A percentile compares a stretch with the other conserved stretches of the same genome.
These are phyloP conservation scores for Didymella glomerata DNA, from an alignment of 2,329 filamentous ascomycete species.

Conservation along the genomic window DNA sequence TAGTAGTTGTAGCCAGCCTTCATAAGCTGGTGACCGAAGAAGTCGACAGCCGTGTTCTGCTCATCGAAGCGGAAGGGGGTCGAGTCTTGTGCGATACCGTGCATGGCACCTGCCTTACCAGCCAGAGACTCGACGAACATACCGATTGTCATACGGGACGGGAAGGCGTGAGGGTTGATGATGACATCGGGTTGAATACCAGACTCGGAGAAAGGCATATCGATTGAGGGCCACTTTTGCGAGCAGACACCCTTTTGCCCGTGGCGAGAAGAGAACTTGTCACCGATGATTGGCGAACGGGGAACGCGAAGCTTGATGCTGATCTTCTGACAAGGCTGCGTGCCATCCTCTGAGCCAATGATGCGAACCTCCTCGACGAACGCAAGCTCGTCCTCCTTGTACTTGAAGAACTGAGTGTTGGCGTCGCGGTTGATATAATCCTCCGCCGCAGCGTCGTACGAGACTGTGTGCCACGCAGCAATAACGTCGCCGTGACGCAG, in stretches of 20 bases:
- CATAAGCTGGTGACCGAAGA: slow-evolving; percentile 94
- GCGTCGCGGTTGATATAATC: slow-evolving; percentile 86
- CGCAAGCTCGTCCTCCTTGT: slow-evolving; percentile 88
- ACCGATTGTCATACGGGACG: slow-evolving; percentile 98
- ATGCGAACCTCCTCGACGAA: slow-evolving; percentile 94
- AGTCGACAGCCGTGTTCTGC: slow-evolving; percentile 88
- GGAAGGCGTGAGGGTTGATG: slow-evolving; percentile 99
- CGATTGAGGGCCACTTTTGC: slow-evolving; percentile 90
- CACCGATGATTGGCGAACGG: slow-evolving; percentile 89
- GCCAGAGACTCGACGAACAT: slow-evolving; percentile 99
- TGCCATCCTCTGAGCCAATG: slow-evolving; percentile 83
- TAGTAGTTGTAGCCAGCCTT: slow-evolving; percentile 98
- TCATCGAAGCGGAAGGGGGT: slow-evolving; percentile 97
- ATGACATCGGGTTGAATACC: slow-evolving; percentile 98
- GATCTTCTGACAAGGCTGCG: slow-evolving; percentile 84
- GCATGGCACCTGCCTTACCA: slow-evolving; percentile 91
- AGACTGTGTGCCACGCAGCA: slow-evolving; percentile 88
- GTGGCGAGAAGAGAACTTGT: slow-evolving; percentile 99
- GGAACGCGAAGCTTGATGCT: slow-evolving; percentile 94
- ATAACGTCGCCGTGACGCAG: slow-evolving; percentile 84
- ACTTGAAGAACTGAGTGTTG: slow-evolving; percentile 86
- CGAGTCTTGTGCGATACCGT: slow-evolving; percentile 94
- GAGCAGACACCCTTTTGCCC: slow-evolving; percentile 97
- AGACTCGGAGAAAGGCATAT: slow-evolving; percentile 97
- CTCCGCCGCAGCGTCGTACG: slow-evolving; percentile 74